Conservation (phyloP, 2,329 filamentous ascomycete genomes). For the Colletotrichum theobromicola region DNA sequence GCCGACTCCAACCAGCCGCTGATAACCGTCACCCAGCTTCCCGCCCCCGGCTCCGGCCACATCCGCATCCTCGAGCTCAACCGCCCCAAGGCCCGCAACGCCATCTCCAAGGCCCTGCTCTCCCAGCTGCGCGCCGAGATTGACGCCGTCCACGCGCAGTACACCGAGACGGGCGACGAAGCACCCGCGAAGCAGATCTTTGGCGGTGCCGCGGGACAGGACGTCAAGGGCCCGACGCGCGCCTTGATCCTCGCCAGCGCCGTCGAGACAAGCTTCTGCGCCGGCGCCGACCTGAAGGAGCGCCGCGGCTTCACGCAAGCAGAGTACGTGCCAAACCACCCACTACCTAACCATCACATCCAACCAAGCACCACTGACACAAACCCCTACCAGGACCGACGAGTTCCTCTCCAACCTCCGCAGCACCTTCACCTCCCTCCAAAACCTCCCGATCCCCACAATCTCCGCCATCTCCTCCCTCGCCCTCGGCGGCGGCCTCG, state of each 20-base stretch:
- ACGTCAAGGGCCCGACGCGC: slow-evolving; percentile 67
- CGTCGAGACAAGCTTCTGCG: slow-evolving; percentile 88
- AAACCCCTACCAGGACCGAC: slow-evolving; percentile 63
- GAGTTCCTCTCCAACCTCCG: slow-evolving; percentile 81
- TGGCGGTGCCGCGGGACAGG: slow-evolving; percentile 48
- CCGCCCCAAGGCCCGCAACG: slow-evolving; percentile 84
- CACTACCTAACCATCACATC: too few species aligned
- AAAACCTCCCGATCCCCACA: slow-evolving; percentile 82
- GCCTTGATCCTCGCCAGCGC: slow-evolving; percentile 86
- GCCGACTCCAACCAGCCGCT: slow-evolving; percentile 46
- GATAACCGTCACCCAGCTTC: slow-evolving; percentile 75
- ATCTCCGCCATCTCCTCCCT: slow-evolving; percentile 86
- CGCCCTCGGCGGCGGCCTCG: slow-evolving; percentile 91
- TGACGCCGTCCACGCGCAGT: slow-evolving; percentile 70
- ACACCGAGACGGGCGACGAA: slow-evolving; percentile 58
- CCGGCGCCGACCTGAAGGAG: slow-evolving; percentile 94
- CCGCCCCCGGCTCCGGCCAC: slow-evolving; percentile 79
- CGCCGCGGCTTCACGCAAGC: slow-evolving; percentile 75
- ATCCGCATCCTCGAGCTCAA: slow-evolving; percentile 91
- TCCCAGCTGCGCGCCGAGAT: slow-evolving; percentile 74
- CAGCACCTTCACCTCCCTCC: slow-evolving; percentile 74
- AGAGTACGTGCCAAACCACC: slow-evolving; percentile 62
- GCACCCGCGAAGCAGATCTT: slow-evolving; percentile 43
- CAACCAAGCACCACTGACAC: too few species aligned
- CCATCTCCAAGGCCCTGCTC: slow-evolving; percentile 82